A percentile compares a stretch with the other conserved stretches of the same genome.
phyloP scores from a whole-genome alignment of 257 asterid genomes.

The Salvia miltiorrhiza region DNA sequence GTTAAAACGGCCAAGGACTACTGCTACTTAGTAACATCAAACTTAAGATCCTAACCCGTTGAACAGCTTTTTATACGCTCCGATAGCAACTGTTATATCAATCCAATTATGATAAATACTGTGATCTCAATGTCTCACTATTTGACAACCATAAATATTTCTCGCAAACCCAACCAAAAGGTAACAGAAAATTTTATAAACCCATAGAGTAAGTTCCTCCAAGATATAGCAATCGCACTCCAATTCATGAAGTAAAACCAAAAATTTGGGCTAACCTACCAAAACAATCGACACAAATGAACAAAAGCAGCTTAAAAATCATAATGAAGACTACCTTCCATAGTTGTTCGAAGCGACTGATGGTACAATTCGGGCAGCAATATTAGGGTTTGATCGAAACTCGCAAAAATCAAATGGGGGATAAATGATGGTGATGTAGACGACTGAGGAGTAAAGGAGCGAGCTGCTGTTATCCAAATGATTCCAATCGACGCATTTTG shows the following conservation, averaged over 20 bases:
- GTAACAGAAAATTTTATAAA: not conserved
- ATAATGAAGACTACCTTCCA: not conserved
- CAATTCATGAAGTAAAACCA: not conserved
- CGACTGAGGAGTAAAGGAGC: not conserved
- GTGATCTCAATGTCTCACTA: not conserved
- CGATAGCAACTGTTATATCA: not conserved
- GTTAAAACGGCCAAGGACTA: not conserved
- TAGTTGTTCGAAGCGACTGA: not conserved
- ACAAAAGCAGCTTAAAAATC: not conserved
- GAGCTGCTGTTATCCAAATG: no score
- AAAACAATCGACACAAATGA: not conserved
- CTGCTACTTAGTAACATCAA: not conserved
- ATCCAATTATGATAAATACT: not conserved
- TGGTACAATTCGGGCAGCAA: not conserved
- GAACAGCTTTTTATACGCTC: not conserved
- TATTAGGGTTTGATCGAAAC: slow-evolving; percentile 29
- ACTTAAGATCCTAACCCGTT: not conserved
- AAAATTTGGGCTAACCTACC: not conserved
- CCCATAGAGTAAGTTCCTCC: not conserved
- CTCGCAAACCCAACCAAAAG: not conserved
- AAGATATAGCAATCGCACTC: not conserved
- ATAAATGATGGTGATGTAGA: not conserved
- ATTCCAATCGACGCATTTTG: not conserved
- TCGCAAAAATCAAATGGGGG: slow-evolving; percentile 4
- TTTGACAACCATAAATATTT: not conserved